These are phyloP conservation scores for Colletotrichum sp. DNA, from an alignment of 2,329 filamentous ascomycete species.

Conservation along the genomic window DNA sequence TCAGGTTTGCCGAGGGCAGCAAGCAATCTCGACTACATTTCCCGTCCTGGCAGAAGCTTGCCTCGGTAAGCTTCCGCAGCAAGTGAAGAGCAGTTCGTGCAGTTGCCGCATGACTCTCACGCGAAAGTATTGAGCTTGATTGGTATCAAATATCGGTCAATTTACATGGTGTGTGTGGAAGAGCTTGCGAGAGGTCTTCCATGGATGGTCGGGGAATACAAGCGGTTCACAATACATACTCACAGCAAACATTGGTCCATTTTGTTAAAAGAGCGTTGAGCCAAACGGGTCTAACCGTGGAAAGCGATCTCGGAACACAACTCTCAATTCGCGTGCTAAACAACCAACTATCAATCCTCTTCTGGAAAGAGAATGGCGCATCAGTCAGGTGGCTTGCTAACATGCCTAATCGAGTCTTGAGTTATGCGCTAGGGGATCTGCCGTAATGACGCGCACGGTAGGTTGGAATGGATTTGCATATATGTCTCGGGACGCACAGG, in stretches of 20 bases:
- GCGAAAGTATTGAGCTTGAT: background rate
- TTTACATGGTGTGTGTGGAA: background rate
- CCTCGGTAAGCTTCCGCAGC: background rate
- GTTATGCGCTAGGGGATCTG: background rate
- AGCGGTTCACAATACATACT: background rate
- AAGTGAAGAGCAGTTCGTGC: fast-evolving
- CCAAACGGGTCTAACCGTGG: background rate
- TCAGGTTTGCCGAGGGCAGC: background rate
- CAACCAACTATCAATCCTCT: background rate
- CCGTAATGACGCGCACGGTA: background rate
- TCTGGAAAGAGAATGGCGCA: background rate
- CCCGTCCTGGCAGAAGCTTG: background rate
- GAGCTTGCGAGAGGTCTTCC: background rate
- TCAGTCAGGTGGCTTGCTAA: background rate
- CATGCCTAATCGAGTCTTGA: background rate
- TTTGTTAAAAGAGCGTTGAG: background rate
- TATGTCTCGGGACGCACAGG: background rate
- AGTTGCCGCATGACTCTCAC: fast-evolving
- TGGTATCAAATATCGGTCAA: background rate
- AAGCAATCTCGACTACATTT: background rate
- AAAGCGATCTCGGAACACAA: background rate
- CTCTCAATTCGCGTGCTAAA: background rate
- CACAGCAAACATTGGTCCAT: background rate
- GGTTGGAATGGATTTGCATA: background rate
- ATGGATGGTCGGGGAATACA: fast-evolving